Base-by-base conservation (phyloP, 345 rosid genomes). In the Rubroshorea leprosula region DNA sequence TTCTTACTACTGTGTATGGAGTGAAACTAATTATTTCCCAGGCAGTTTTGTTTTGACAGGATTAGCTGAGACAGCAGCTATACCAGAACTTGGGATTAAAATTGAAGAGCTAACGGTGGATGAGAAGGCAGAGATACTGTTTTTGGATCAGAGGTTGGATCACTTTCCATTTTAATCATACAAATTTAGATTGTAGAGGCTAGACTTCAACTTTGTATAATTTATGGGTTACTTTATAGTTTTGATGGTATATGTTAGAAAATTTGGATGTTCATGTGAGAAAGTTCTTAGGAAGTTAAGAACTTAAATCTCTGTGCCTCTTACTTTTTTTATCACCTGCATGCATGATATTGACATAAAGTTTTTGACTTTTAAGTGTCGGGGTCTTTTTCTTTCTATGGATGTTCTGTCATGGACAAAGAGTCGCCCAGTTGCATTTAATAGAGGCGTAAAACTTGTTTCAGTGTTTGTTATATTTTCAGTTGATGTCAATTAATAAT, bases 31-130 rank as follows among this genome's bases (percentile, higher is more conserved):
- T 53, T 65, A 61, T 77, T 68, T 80, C 65, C 81, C 95, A 81
- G 90, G 79, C 97, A 90, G 97, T 85, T 90, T 90, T 80, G 79
- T 80, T 74, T 83, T 90, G 89, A 85, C 97, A 85, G 93, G 96
- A 27, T 67, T 90, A 63, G 76, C 74, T 10, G 93, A 83, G 80
- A 54, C 81, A 17, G 83, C 82, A 0, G 84, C 74, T 23, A 49
- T 86, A 62, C 88, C 91, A 0, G 70, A 76, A 53, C 59, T 93
- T 21, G 97, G 96, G 55, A 50, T 89, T 57, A 70, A 66, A 12
- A 57, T 78, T 53, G 76, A 80, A 68, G 89, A 85, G 60, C 65
- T 93, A 47, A 89, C 76, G 72, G 72, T 89, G 72, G 97, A 93
- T 56, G 86, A 85, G 61, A 93, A 84, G 73, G 95, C 96, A 1